Base-by-base conservation (phyloP, 345 rosid genomes). In the Salix viminalis region DNA sequence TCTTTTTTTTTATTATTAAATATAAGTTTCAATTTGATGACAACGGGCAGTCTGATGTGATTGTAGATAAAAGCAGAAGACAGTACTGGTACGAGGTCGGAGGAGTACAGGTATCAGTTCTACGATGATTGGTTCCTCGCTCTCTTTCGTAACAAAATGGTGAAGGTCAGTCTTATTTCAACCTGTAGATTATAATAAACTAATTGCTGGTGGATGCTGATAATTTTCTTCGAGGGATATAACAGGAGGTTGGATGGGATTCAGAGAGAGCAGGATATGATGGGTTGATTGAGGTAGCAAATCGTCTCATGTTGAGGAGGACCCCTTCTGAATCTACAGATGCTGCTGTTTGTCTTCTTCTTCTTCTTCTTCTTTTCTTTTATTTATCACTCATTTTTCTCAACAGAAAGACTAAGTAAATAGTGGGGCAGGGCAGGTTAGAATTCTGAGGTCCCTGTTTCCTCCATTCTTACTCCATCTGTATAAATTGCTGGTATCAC, bases 181-280 rank as follows among this genome's bases (percentile, higher is more conserved):
- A 46, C 18, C 52, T 14, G 52, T 46, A 46, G 52, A 46, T 46
- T 12, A 4, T 46, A 14, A 13, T 46, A 46, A 46, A 15, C 14
- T 46, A 46, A 46, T 46, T 46, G 52, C 14, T 46, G 14, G 6
- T 46, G 14, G 52, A 46, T 14, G n/a, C 13, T 75, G 6, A 32
- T 66, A 6, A 19, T 65, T 65, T 15, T 58, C 34, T 70, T 69
- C 62, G 64, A 85, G 81, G 82, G 71, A 54, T 6, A 75, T 84
- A 65, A 81, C 85, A 95, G 99, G 99, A 91, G 86, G 93, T 91
- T 54, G 97, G 99, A 82, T 88, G 90, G 97, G 96, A 95, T 86
- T 95, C 97, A 6, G 87, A 89, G 81, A 91, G 87, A 87, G 90
- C 91, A 28, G 97, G 96, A 37, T 95, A 91, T 65, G 90, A 87